These are phyloP conservation scores for Leptomonas pyrrhocoris DNA, from an alignment of 208 protist genomes.

Conservation along the genomic window DNA sequence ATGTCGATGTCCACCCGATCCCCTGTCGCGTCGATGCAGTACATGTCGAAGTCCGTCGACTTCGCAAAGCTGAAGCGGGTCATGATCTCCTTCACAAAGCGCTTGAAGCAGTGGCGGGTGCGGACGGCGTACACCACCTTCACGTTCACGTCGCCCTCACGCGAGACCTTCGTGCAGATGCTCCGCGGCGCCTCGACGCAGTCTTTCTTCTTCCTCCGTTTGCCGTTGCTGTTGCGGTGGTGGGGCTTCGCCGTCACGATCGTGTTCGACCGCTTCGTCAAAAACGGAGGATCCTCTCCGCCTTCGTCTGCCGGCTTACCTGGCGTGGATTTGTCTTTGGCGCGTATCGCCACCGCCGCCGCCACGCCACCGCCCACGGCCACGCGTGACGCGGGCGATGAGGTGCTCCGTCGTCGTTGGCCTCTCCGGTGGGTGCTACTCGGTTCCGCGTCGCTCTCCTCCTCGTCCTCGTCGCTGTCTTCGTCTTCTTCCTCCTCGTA, in stretches of 20 bases:
- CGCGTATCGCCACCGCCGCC: not conserved
- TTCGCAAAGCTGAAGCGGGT: conserved; percentile 65
- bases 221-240: not conserved
- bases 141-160: conserved; percentile 79
- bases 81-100: conserved; percentile 64
- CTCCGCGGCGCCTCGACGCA: conserved; percentile 3
- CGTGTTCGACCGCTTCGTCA: no score
- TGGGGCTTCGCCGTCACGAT: no score
- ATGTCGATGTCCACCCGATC: conserved; percentile 86
- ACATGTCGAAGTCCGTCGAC: conserved; percentile 79
- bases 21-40: conserved; percentile 65
- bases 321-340: not conserved
- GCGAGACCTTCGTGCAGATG: conserved; percentile 71
- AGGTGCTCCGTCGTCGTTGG: not conserved
- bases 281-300: no score
- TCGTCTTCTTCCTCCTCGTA: conserved; percentile 31
- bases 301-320: not conserved
- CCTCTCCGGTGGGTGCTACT: no score
- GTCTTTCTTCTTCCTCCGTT: conserved; percentile 16
- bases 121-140: conserved; percentile 62
- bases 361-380: not conserved
- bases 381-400: not conserved
- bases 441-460: conserved; percentile 26
- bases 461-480: conserved; percentile 24
- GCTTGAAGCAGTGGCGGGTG: conserved; percentile 40